Evolutionary conservation across 805 yeast species (phyloP), one percentile per base, ranked within the genome.

Genomic region (Kodamaea lidongshanica): DNA sequence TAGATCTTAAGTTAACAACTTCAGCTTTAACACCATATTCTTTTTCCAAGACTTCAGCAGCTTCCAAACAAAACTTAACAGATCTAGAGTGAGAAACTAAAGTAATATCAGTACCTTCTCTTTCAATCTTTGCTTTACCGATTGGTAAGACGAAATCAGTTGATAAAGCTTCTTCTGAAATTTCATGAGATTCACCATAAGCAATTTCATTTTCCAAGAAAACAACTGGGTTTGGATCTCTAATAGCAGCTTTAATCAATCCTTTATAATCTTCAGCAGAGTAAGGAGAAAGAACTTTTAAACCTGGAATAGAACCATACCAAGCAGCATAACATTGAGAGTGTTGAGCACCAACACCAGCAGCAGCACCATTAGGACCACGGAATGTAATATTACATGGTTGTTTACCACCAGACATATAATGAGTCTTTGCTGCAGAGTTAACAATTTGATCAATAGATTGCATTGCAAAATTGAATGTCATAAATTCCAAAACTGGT

Each of bases 321-420:
- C 98, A 92, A 32, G 96, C 87, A 34, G 95, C 73, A 62, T 77
- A 92, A 67, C 87, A 94, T 69, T 92, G 99, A 16, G 98, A 92
- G 69, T 92, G 99, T 68, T 92, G 99, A 37, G 99, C 99, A 50
- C 77, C 99, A 48, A 92, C 98, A 76, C 97, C 97, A 28, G 96
- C 96, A 47, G 98, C 96, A 28, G 98, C 96, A 65, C 98, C 99
- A 64, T 92, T 92, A 40, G 99, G 97, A 53, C 99, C 99, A 68
- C 99, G 81, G 74, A 92, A 92, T 33, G 95, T 88, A 55, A 89
- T 85, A 66, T 85, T 88, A 72, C 96, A 88, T 41, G 89, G 89
- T 66, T 88, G 96, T 41, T 79, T 83, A 72, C 99, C 99, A 61
- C 99, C 99, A 42, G 96, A 85, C 99, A 92, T 92, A 72, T 92